Evolutionary conservation across 2,329 filamentous ascomycete species (phyloP).

Genomic region (Neofusicoccum parvum): DNA sequence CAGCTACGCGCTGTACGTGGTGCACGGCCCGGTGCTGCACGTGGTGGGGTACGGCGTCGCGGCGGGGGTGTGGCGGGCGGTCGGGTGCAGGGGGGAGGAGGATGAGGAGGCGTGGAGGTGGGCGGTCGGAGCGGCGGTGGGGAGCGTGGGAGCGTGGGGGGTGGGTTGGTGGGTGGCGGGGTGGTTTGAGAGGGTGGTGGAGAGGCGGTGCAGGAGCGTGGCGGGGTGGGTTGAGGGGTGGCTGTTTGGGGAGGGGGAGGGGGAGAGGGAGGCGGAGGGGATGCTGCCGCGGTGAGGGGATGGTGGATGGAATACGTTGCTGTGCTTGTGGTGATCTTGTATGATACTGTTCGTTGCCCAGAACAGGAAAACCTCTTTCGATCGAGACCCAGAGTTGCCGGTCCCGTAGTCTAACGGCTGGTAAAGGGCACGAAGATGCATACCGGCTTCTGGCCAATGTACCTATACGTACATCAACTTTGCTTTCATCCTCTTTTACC

Average conservation of each 20-base stretch:
- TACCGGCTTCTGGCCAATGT: too few species aligned
- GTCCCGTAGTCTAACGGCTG: too few species aligned
- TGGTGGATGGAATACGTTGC: too few species aligned
- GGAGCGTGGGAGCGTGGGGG: background rate
- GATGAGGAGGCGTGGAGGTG: background rate
- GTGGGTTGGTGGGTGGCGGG: slow-evolving; percentile 1
- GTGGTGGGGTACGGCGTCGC: background rate
- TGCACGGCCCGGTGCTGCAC: slow-evolving; percentile 9
- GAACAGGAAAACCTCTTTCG: too few species aligned
- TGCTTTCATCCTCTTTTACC: too few species aligned
- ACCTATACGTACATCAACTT: too few species aligned
- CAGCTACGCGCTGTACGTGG: slow-evolving; percentile 2
- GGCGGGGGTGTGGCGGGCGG: background rate
- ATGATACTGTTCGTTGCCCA: too few species aligned
- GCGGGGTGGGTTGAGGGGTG: background rate
- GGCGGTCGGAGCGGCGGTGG: background rate
- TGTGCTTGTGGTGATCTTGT: too few species aligned
- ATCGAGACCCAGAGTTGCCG: too few species aligned
- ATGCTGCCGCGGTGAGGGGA: background rate
- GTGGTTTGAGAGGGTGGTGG: background rate
- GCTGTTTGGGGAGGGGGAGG: background rate
- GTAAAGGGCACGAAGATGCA: too few species aligned
- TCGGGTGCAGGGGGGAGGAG: background rate
- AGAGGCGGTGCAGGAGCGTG: background rate
- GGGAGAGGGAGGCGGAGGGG: background rate